These are phyloP conservation scores for Ajuga chamaepitys DNA, from an alignment of 257 asterid species.

Conservation along the genomic window DNA sequence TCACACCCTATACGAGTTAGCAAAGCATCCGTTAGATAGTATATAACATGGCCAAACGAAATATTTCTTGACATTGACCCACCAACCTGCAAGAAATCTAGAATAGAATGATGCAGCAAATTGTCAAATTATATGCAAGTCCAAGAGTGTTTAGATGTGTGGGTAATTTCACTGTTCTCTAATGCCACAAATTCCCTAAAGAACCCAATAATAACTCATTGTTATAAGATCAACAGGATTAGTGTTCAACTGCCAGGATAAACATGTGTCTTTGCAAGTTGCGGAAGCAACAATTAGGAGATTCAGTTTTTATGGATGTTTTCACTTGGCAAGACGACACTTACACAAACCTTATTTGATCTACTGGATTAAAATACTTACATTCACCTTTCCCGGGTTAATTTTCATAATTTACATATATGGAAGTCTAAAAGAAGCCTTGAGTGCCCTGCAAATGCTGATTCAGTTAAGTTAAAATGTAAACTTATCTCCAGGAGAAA, in stretches of 20 bases:
- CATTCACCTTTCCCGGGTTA: not conserved
- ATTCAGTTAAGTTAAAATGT: not conserved
- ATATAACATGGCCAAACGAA: not conserved
- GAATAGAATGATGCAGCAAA: not conserved
- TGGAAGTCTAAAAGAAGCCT: not conserved
- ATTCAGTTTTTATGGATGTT: not conserved
- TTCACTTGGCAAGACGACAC: not conserved
- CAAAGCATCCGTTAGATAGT: not conserved
- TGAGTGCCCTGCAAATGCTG: not conserved
- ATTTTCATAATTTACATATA: not conserved
- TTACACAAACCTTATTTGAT: not conserved
- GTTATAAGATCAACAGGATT: not conserved
- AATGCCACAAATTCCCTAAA: not conserved
- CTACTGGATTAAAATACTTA: not conserved
- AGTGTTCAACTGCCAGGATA: not conserved
- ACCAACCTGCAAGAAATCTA: conserved; percentile 8
- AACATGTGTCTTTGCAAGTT: not conserved
- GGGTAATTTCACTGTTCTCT: not conserved
- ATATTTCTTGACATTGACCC: not conserved
- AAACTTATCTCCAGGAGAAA: not conserved
- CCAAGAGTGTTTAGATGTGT: not conserved
- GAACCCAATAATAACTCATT: not conserved
- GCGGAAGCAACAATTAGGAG: not conserved
- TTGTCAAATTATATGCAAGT: not conserved
- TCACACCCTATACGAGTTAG: conserved; percentile 66